These are phyloP conservation scores for Xylariomycetidae sp. DNA, from an alignment of 2,329 filamentous ascomycete species.

Conservation along the genomic window DNA sequence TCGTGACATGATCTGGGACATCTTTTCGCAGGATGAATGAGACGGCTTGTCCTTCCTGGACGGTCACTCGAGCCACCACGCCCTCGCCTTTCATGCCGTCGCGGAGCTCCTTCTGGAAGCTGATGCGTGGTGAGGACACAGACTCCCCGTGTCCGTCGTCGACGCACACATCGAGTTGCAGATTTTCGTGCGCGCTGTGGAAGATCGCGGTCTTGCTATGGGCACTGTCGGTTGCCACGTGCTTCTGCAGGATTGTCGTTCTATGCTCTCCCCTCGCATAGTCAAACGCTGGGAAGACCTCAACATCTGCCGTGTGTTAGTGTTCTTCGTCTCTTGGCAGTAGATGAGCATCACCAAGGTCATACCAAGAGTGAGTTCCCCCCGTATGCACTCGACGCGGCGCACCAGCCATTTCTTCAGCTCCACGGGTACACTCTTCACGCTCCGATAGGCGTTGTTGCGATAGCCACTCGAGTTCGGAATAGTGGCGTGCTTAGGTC, in stretches of 20 bases:
- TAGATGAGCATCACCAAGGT: background rate
- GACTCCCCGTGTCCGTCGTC: constrained; percentile 49
- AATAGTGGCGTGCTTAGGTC: constrained; percentile 54
- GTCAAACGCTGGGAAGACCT: constrained; percentile 67
- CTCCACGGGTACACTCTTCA: constrained; percentile 49
- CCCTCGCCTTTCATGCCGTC: constrained; percentile 54
- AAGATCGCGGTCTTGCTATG: constrained; percentile 59
- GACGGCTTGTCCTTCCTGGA: constrained; percentile 61
- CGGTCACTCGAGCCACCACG: constrained; percentile 51
- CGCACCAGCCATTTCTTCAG: constrained; percentile 67
- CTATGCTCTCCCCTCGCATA: constrained; percentile 60
- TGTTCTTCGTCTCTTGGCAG: too few species aligned
- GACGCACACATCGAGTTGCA: constrained; percentile 63
- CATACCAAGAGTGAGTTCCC: constrained; percentile 53
- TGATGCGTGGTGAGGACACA: constrained; percentile 44
- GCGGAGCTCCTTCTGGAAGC: constrained; percentile 48
- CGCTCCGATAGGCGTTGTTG: constrained; percentile 49
- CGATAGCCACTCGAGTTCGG: constrained; percentile 42
- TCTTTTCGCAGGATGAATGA: constrained; percentile 65
- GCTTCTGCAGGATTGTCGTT: constrained; percentile 47
- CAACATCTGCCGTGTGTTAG: constrained; percentile 48
- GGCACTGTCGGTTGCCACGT: constrained; percentile 30
- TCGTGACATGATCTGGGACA: constrained; percentile 49
- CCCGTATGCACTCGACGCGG: constrained; percentile 66
- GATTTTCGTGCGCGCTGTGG: constrained; percentile 48